These are phyloP conservation scores for Coniella vitis DNA, from an alignment of 2,329 filamentous ascomycete genomes.

Conservation along the genomic window DNA sequence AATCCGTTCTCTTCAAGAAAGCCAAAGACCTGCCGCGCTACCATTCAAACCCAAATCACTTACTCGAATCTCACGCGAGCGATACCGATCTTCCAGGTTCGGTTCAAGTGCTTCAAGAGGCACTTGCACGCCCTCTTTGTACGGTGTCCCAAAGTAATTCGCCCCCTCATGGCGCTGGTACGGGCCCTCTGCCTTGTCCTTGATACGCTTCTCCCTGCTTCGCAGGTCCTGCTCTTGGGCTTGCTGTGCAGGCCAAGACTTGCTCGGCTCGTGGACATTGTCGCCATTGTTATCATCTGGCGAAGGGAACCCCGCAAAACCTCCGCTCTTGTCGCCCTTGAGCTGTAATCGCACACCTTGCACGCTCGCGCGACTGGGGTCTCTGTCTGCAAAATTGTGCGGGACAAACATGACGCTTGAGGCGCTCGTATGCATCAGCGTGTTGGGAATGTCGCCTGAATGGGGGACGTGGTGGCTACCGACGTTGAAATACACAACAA, in stretches of 20 bases:
- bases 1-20: background rate
- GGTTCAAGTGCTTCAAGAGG: conserved; percentile 15
- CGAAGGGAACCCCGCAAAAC: conserved; percentile 14
- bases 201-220: conserved; percentile 1
- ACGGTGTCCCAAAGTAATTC: conserved; percentile 19
- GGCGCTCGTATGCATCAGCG: conserved; percentile 33
- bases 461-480: conserved; percentile 39
- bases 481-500: conserved; percentile 35
- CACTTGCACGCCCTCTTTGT: conserved; percentile 10
- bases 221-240: conserved; percentile 2
- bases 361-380: conserved; percentile 27
- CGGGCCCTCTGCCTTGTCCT: background rate
- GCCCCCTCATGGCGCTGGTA: conserved; percentile 13
- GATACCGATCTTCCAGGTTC: conserved; percentile 6
- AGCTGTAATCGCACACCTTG: conserved; percentile 18
- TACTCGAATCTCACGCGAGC: conserved; percentile 14
- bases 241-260: background rate
- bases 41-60: conserved; percentile 18
- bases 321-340: conserved; percentile 14
- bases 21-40: conserved; percentile 16
- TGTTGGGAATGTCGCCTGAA: conserved; percentile 38
- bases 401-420: conserved; percentile 31
- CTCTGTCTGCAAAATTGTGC: conserved; percentile 31
- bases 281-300: background rate
- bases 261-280: background rate